Base-by-base conservation (phyloP, 345 rosid genomes). In the Euphorbia tirucalli region DNA sequence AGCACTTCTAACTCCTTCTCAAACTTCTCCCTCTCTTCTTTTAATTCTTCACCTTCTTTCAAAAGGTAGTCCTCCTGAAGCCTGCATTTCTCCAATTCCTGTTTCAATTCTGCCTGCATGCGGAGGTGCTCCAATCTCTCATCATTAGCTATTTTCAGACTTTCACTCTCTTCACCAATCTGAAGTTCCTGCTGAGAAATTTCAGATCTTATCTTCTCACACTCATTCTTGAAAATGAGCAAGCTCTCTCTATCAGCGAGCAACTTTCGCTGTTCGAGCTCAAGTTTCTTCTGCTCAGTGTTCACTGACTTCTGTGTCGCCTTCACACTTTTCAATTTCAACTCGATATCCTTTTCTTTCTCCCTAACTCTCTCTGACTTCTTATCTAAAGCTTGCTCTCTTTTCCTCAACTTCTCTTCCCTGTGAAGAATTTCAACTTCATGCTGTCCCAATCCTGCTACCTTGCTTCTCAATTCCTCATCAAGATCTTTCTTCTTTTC, bases 1-100 rank as follows among this genome's bases (percentile, higher is more conserved):
- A 93, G 78, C 54, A 74, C 83, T 70, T 84, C 90, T 90, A 92
- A 88, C 60, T 91, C 96, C 78, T 85, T 88, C 88, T 90, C 90
- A 82, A 91, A 91, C 52, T 75, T 91, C 72, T 83, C 86, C 75
- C 81, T 87, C 24, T 91, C 94, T 77, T 74, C 83, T 71, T 85
- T 86, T 82, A 93, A 81, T 70, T 88, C 96, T 54, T 88, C 86
- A 41, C 62, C 77, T 75, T 88, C 89, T 79, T 83, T 90, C 73
- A 83, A 67, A 78, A 91, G 89, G 68, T 79, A 78, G 78, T 88
- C 90, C 77, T 83, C 82, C 74, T 83, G 86, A 74, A 27, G 61
- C 76, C 84, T 77, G 81, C 80, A 87, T 59, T 63, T 87, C 70
- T 83, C 88, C 68, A 88, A 72, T 79, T 93, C 89, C 75, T 73